These are phyloP conservation scores for Niebla homalea DNA, from an alignment of 495 filamentous ascomycete species.

Conservation along the genomic window DNA sequence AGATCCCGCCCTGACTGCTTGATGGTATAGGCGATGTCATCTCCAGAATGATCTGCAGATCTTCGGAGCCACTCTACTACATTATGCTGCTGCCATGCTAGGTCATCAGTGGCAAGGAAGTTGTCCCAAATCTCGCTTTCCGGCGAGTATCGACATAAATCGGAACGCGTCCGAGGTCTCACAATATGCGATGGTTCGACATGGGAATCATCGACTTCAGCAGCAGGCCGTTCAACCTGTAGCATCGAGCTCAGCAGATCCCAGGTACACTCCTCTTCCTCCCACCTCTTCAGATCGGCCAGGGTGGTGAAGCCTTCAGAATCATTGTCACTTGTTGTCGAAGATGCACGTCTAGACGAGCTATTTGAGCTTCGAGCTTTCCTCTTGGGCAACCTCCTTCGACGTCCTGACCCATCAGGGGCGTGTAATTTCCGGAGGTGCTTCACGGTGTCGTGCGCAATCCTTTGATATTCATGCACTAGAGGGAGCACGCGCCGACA, in stretches of 20 bases:
- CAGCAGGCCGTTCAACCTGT: constrained; percentile 34
- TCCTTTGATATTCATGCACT: constrained; percentile 23
- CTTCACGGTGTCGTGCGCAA: constrained; percentile 16
- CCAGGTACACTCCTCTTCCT: constrained; percentile 77
- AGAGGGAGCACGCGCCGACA: constrained; percentile 17
- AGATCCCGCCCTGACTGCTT: constrained; percentile 48
- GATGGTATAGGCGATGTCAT: constrained; percentile 62
- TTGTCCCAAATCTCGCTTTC: constrained; percentile 51
- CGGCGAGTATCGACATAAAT: constrained; percentile 42
- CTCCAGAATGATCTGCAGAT: constrained; percentile 47
- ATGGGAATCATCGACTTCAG: constrained; percentile 23
- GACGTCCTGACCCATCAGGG: constrained; percentile 12
- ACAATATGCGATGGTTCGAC: constrained; percentile 14
- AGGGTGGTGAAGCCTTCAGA: constrained; percentile 8
- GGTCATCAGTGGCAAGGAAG: constrained; percentile 50
- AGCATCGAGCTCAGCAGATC: constrained; percentile 58
- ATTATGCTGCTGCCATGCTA: constrained; percentile 60
- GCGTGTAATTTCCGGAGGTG: constrained; percentile 23
- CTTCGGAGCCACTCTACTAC: constrained; percentile 74
- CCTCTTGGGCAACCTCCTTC: constrained; percentile 2
- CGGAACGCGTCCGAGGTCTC: constrained; percentile 26
- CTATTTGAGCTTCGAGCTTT: constrained; percentile 9
- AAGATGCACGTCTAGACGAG: constrained; percentile 1
- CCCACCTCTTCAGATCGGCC: constrained; percentile 49
- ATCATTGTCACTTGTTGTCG: not conserved